Percentiles rank a stretch among this genome's conserved stretches.
These are phyloP conservation scores for Macadamia tetraphylla DNA, from an alignment of 164 flowering plant species.

Conservation along the genomic window DNA sequence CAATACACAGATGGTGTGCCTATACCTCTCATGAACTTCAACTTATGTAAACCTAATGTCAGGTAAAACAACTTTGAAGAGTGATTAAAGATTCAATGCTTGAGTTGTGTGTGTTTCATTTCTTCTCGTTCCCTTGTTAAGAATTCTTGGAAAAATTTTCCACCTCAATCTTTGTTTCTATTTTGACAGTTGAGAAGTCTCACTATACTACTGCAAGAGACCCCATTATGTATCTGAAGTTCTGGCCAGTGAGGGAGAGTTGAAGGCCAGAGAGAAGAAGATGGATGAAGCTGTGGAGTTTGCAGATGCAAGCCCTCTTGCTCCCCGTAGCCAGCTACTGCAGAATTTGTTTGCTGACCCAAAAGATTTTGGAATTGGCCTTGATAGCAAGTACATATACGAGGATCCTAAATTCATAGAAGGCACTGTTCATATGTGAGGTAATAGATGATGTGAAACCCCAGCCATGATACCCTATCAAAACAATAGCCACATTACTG, in stretches of 20 bases:
- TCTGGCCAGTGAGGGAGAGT: conserved; percentile 62
- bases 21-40: no score
- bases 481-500: no score
- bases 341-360: conserved; percentile 95
- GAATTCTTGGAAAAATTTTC: no score
- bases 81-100: no score
- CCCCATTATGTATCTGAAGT: conserved; percentile 78
- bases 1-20: no score
- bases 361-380: conserved; percentile 92
- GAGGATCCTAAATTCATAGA: conserved; percentile 91
- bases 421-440: conserved; percentile 86
- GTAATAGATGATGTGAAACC: no score
- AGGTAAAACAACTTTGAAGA: no score
- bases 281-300: conserved; percentile 90
- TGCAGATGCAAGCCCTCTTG: conserved; percentile 80
- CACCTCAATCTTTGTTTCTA: not conserved
- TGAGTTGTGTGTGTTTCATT: no score
- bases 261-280: conserved; percentile 80
- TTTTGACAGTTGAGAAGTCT: conserved; percentile 82
- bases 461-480: no score
- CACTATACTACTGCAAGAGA: conserved; percentile 78
- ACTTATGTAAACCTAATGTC: no score
- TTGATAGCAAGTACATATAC: conserved; percentile 87
- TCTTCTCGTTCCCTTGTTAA: no score
- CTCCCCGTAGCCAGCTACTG: conserved; percentile 69